phyloP scores from a whole-genome alignment of 176 grass and related monocot species.

The Carex myosuroides region DNA sequence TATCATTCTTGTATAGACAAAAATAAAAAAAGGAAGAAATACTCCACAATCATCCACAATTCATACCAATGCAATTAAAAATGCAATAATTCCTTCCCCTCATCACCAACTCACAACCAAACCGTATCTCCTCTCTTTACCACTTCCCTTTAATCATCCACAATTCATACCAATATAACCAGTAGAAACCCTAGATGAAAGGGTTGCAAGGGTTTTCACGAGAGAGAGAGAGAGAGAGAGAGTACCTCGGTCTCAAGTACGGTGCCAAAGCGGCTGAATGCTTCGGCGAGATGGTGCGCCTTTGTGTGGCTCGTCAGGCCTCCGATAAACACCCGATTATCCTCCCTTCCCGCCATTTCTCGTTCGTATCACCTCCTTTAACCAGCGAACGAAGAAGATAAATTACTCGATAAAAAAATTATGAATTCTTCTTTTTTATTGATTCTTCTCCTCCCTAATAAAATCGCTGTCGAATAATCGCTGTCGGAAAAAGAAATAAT shows the following conservation, averaged over 20 bases:
- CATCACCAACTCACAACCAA: neutral
- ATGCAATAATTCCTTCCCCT: neutral
- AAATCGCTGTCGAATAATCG: neutral
- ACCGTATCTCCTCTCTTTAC: neutral
- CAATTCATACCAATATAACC: neutral
- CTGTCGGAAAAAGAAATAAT: too few relatives aligned
- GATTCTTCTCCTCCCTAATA: neutral
- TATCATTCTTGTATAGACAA: too few relatives aligned
- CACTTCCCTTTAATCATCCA: neutral
- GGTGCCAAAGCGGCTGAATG: slow-evolving; percentile 78
- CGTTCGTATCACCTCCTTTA: neutral
- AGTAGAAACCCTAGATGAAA: neutral
- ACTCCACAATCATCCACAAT: too few relatives aligned
- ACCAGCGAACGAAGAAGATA: neutral
- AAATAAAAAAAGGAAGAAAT: too few relatives aligned
- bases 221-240: neutral
- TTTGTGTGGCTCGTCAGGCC: slow-evolving; percentile 64
- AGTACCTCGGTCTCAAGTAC: slow-evolving; percentile 65
- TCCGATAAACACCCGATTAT: slow-evolving; percentile 79
- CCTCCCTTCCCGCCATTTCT: slow-evolving; percentile 60
- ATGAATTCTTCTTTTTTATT: neutral
- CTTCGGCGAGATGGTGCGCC: slow-evolving; percentile 53
- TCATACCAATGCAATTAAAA: neutral
- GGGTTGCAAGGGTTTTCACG: neutral
- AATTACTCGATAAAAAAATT: neutral